Conservation (phyloP, 2,329 filamentous ascomycete genomes). For the Aureobasidium vineae region DNA sequence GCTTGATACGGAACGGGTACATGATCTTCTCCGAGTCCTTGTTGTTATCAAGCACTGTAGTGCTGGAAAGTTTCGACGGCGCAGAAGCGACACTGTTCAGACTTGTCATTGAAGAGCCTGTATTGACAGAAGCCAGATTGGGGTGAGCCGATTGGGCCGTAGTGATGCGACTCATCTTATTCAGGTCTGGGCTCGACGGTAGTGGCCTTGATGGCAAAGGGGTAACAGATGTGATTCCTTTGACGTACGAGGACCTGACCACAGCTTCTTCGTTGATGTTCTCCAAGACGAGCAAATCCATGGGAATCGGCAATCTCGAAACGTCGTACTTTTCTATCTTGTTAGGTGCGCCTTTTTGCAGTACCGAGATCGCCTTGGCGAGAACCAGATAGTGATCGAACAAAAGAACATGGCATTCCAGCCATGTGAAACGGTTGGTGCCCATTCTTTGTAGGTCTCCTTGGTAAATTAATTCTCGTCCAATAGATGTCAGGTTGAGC, state of each 20-base stretch:
- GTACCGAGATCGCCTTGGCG: constrained; percentile 66
- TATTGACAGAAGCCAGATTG: constrained; percentile 63
- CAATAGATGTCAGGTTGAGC: constrained; percentile 90
- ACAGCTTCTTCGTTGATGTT: constrained; percentile 90
- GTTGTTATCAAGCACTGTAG: constrained; percentile 51
- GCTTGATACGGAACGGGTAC: constrained; percentile 94
- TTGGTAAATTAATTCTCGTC: constrained; percentile 81
- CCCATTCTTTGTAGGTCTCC: constrained; percentile 89
- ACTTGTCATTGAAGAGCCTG: constrained; percentile 58
- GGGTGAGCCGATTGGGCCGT: constrained; percentile 49
- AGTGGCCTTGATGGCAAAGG: constrained; percentile 53
- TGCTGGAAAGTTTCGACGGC: constrained; percentile 41
- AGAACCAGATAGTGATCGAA: constrained; percentile 97
- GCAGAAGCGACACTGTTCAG: constrained; percentile 52
- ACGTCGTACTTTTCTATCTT: constrained; percentile 87
- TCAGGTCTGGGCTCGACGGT: constrained; percentile 32
- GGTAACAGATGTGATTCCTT: constrained; percentile 68
- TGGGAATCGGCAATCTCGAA: constrained; percentile 90
- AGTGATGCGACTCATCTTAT: constrained; percentile 51
- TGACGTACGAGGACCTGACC: constrained; percentile 68
- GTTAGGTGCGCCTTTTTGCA: constrained; percentile 62
- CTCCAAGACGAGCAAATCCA: constrained; percentile 91
- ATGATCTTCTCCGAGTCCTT: constrained; percentile 76
- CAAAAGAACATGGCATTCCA: constrained; percentile 88
- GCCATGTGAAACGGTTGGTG: constrained; percentile 84